These are phyloP conservation scores for Anaeramoeba ignava DNA, from an alignment of 78 protist species.

Conservation along the genomic window DNA sequence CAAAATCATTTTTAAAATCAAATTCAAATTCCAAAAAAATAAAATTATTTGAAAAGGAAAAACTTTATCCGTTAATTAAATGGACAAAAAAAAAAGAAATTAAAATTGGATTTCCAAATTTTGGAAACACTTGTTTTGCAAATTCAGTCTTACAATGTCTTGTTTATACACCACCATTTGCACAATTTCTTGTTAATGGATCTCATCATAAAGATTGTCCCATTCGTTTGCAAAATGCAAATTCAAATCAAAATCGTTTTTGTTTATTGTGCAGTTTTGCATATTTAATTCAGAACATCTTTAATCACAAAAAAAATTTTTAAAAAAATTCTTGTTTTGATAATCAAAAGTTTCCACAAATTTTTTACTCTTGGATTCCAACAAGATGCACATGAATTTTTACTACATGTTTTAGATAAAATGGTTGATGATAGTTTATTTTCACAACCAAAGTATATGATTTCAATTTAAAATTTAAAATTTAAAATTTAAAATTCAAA, in stretches of 20 bases:
- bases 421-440: neutral
- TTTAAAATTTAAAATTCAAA: no score
- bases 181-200: neutral
- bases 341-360: neutral
- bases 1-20: no score
- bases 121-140: neutral
- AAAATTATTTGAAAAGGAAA: no score
- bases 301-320: neutral
- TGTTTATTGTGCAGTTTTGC: neutral
- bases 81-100: neutral
- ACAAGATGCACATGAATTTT: conserved; percentile 2
- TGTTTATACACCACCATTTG: neutral
- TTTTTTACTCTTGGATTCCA: neutral
- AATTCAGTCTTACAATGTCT: neutral
- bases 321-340: neutral
- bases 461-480: no score
- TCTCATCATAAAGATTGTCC: neutral
- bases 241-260: neutral
- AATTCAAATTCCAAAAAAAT: no score
- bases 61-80: neutral
- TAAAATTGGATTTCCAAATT: neutral
- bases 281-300: neutral
- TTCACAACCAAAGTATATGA: neutral
- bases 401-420: neutral
- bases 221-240: no score